Conservation (phyloP, 2,329 filamentous ascomycete genomes). For the Diplodia seriata region DNA sequence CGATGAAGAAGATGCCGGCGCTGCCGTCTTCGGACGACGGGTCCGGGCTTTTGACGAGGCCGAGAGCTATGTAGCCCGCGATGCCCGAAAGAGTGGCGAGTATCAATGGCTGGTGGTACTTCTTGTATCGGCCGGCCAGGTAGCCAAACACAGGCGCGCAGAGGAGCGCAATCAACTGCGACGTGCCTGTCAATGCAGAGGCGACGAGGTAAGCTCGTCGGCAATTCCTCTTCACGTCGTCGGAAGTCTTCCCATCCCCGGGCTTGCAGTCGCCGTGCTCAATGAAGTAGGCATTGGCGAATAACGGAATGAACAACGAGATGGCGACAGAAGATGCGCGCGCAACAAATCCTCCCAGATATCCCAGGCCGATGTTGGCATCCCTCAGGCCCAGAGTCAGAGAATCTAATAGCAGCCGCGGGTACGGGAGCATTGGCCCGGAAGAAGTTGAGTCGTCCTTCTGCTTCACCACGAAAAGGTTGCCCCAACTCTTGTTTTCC, state of each 20-base stretch:
- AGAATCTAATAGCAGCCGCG: constrained; percentile 51
- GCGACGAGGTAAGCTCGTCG: constrained; percentile 86
- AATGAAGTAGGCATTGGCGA: constrained; percentile 90
- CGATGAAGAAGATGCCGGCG: constrained; percentile 74
- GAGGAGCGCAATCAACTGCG: constrained; percentile 83
- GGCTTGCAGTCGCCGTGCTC: constrained; percentile 75
- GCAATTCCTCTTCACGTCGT: constrained; percentile 83
- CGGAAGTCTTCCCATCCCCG: constrained; percentile 48
- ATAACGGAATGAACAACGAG: constrained; percentile 91
- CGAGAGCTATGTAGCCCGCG: constrained; percentile 78
- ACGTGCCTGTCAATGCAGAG: constrained; percentile 84
- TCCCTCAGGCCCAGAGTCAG: constrained; percentile 72
- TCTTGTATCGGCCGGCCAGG: constrained; percentile 68
- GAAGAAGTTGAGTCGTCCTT: constrained; percentile 24
- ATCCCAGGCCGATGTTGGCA: constrained; percentile 81
- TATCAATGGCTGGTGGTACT: constrained; percentile 75
- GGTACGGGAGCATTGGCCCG: constrained; percentile 63
- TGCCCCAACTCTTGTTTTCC: constrained; percentile 73
- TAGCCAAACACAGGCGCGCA: constrained; percentile 89
- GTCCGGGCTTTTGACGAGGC: constrained; percentile 78
- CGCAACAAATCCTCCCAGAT: constrained; percentile 88
- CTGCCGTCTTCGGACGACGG: constrained; percentile 72
- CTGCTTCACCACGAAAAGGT: constrained; percentile 45
- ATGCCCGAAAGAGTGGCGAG: constrained; percentile 76
- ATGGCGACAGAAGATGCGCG: constrained; percentile 94